Conservation (phyloP, 345 rosid species). For the Salix koriyanagi region DNA sequence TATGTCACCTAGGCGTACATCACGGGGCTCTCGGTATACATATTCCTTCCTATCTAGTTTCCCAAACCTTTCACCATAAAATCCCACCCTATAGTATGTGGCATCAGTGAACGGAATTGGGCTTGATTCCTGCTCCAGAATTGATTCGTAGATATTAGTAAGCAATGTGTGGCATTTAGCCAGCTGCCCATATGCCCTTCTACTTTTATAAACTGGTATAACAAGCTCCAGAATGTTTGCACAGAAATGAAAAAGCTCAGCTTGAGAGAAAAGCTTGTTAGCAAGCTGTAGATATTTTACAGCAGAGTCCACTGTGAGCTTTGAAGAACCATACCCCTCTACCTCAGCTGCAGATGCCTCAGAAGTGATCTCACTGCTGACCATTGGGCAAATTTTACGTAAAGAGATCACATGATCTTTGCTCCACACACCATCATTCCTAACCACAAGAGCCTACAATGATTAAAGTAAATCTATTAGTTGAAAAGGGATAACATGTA, state of each 20-base stretch:
- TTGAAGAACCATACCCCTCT: slow-evolving; percentile 98
- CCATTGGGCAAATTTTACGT: slow-evolving; percentile 95
- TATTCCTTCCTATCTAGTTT: slow-evolving; percentile 82
- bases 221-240: slow-evolving; percentile 96
- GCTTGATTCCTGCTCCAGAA: slow-evolving; percentile 94
- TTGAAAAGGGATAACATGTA: neutral
- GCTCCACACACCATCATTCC: slow-evolving; percentile 98
- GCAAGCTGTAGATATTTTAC: slow-evolving; percentile 96
- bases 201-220: slow-evolving; percentile 93
- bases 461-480: slow-evolving; percentile 7
- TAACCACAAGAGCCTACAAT: slow-evolving; percentile 83
- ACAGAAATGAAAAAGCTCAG: slow-evolving; percentile 95
- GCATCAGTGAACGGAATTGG: slow-evolving; percentile 95
- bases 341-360: slow-evolving; percentile 99
- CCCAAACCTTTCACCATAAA: slow-evolving; percentile 88
- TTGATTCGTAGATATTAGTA: slow-evolving; percentile 79
- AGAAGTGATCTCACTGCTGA: slow-evolving; percentile 74
- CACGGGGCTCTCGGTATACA: slow-evolving; percentile 93
- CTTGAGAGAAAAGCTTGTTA: slow-evolving; percentile 91
- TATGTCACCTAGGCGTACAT: slow-evolving; percentile 95
- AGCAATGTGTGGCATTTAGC: slow-evolving; percentile 92
- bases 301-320: slow-evolving; percentile 97
- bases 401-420: slow-evolving; percentile 81
- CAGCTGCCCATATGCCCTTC: slow-evolving; percentile 92
- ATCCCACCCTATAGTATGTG: slow-evolving; percentile 97